These are phyloP conservation scores for Gracilaria gracilis DNA, from an alignment of 23 red algal species.

Conservation along the genomic window DNA sequence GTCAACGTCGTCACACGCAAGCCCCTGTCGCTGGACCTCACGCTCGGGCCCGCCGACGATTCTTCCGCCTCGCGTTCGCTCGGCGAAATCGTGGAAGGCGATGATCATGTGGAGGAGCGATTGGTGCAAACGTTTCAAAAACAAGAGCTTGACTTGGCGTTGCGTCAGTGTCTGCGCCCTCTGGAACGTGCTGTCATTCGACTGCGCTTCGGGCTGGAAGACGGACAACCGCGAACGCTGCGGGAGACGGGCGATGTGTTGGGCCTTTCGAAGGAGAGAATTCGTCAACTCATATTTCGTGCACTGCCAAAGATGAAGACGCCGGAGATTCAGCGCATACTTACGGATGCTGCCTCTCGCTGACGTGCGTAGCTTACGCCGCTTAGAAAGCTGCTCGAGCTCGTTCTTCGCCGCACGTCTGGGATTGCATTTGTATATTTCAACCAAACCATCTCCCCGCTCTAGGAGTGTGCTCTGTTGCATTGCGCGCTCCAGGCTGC, in stretches of 20 bases:
- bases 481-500: too few species aligned
- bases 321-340: constrained; percentile 60
- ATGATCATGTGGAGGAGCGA: constrained; percentile 80
- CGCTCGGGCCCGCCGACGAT: constrained; percentile 32
- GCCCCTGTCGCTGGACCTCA: constrained; percentile 57
- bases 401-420: not conserved
- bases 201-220: constrained; percentile 96
- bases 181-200: constrained; percentile 83
- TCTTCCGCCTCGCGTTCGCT: constrained; percentile 33
- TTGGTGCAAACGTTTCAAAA: constrained; percentile 72
- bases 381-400: not conserved
- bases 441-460: not conserved
- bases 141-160: constrained; percentile 60
- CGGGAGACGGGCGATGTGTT: constrained; percentile 66
- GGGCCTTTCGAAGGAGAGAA: constrained; percentile 78
- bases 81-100: constrained; percentile 61
- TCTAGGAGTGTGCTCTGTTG: not conserved
- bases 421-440: not conserved
- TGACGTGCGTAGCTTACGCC: not conserved
- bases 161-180: constrained; percentile 68
- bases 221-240: constrained; percentile 80
- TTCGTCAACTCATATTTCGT: constrained; percentile 79
- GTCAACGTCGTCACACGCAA: constrained; percentile 53
- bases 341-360: constrained; percentile 56
- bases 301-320: constrained; percentile 86